phyloP scores from a whole-genome alignment of 2,329 filamentous ascomycete species.

The Neonectria ditissima region DNA sequence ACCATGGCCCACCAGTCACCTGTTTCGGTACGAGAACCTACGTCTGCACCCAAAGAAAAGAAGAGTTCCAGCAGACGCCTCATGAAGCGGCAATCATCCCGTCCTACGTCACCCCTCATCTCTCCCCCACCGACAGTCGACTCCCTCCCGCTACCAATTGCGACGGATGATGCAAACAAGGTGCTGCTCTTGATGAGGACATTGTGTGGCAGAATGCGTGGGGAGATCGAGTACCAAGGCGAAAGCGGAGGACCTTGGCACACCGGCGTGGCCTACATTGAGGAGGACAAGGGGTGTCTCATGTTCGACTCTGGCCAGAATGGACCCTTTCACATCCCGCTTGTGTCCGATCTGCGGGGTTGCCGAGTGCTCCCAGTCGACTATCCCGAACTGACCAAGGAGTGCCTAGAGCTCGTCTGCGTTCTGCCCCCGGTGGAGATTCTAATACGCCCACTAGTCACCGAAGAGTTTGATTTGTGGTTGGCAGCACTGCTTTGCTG shows the following conservation, averaged over 20 bases:
- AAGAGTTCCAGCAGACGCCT: constrained; percentile 64
- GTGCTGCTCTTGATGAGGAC: constrained; percentile 82
- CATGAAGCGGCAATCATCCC: constrained; percentile 66
- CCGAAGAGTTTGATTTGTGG: constrained; percentile 81
- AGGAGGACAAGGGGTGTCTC: constrained; percentile 79
- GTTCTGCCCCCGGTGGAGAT: constrained; percentile 69
- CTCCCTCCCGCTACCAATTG: constrained; percentile 69
- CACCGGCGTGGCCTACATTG: constrained; percentile 79
- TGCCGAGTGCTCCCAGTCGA: constrained; percentile 74
- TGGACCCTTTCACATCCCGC: constrained; percentile 71
- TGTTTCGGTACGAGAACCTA: constrained; percentile 51
- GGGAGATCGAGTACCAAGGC: constrained; percentile 78
- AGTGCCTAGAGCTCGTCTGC: constrained; percentile 67
- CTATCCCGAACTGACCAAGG: constrained; percentile 56
- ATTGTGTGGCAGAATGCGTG: constrained; percentile 82
- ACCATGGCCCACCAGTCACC: constrained; percentile 57
- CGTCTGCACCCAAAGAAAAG: constrained; percentile 51
- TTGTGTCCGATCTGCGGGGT: constrained; percentile 80
- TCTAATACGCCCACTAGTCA: constrained; percentile 71
- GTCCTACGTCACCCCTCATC: constrained; percentile 69
- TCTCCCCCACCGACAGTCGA: constrained; percentile 69
- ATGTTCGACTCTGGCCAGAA: constrained; percentile 80
- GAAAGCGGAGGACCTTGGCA: constrained; percentile 73
- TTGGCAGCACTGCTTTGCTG: constrained; percentile 84
- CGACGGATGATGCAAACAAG: constrained; percentile 76